Evolutionary conservation across 352 stramenopile genomes (phyloP), one percentile per base, ranked within the genome.

Genomic region (Globisporangium perplexum): DNA sequence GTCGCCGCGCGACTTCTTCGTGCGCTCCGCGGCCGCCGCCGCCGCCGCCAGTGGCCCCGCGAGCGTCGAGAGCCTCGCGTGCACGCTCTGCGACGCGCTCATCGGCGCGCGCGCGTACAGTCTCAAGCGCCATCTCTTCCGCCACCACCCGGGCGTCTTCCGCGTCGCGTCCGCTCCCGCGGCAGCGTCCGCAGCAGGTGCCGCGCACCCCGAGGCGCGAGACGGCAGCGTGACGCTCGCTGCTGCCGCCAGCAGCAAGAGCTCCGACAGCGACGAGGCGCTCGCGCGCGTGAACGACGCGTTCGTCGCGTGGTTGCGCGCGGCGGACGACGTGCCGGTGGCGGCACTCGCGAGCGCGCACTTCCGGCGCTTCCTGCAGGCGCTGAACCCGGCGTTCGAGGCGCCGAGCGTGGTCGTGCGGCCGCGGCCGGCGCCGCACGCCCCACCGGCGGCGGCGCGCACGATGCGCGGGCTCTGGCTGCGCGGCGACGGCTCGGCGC

Each of bases 391-490:
- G 14, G 49, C 35, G 8, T 81, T 77, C 44, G 62, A 59, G 28
- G 59, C 79, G 20, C 70, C 70, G 26, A 56, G 72, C 24, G 68
- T 80, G 4, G 45, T 72, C 20, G 47, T 78, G 57, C 66, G 42
- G 62, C 69, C 39, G 39, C 48, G 38, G 6, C 23, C 22, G n/a
- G n/a, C n/a, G 23, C 10, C 4, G 11, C 14, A 39, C 8, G 3
- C 12, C 12, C 11, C 56, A 55, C 50, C 18, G 1, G 23, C 22
- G 4, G 22, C 8, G 15, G 43, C 28, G 11, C 26, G 53, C 36
- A 47, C 68, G 44, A 88, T 88, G 74, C 79, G 50, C 17, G 74
- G 63, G 20, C 53, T 84, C 38, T 86, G 71, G 65, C 59, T 89
- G 38, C 64, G 72, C 61, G 68, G 63, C 52, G 61, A 67, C 46